Conservation (phyloP, 2,329 filamentous ascomycete species). For the Penicillium sp. region DNA sequence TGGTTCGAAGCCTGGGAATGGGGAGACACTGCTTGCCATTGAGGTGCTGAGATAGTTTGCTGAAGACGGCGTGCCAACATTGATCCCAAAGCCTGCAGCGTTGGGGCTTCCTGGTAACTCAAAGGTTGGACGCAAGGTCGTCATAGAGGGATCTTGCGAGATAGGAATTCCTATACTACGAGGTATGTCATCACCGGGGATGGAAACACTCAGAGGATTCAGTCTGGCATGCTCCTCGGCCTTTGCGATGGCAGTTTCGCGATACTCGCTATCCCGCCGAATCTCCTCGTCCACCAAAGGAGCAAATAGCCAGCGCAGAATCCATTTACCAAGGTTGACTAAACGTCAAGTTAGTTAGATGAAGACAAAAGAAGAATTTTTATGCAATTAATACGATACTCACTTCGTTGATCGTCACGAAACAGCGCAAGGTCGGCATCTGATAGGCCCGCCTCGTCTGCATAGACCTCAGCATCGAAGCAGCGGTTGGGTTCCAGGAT, state of each 20-base stretch:
- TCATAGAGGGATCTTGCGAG: constrained; percentile 37
- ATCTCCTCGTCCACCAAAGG: constrained; percentile 90
- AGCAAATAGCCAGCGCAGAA: constrained; percentile 87
- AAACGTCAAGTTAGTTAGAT: constrained; percentile 2
- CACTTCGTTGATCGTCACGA: constrained; percentile 90
- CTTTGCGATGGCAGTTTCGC: constrained; percentile 66
- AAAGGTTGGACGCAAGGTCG: constrained; percentile 63
- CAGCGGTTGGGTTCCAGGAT: constrained; percentile 92
- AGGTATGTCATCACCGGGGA: constrained; percentile 54
- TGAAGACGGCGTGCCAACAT: constrained; percentile 56
- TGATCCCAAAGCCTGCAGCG: constrained; percentile 78
- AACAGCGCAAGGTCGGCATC: constrained; percentile 71
- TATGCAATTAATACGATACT: constrained; percentile 29
- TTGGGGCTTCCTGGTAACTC: constrained; percentile 61
- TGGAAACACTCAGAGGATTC: constrained; percentile 60
- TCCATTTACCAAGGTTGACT: constrained; percentile 98
- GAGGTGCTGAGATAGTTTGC: constrained; percentile 30
- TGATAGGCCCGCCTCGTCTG: constrained; percentile 74
- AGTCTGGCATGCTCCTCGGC: constrained; percentile 60
- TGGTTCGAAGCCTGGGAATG: constrained; percentile 27
- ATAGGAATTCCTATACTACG: constrained; percentile 31
- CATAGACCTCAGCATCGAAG: constrained; percentile 97
- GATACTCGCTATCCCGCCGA: constrained; percentile 71
- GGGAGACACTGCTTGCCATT: constrained; percentile 31
- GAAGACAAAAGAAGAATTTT: neutral